phyloP scores from a whole-genome alignment of 495 filamentous ascomycete species.

The Penicillium coprophilum region DNA sequence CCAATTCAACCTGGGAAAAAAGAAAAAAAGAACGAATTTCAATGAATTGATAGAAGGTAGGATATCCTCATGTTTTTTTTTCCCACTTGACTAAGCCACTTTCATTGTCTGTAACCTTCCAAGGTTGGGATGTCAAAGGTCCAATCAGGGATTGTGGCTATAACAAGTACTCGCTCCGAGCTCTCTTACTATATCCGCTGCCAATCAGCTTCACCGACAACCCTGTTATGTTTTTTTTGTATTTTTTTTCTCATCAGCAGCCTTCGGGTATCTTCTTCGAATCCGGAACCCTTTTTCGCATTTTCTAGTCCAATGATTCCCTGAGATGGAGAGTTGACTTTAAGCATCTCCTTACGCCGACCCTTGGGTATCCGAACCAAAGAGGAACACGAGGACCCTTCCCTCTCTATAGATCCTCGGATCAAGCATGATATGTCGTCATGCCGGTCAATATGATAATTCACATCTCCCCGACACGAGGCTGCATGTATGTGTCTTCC shows the following conservation, averaged over 20 bases:
- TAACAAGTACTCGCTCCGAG: constrained; percentile 6
- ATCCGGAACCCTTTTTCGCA: not conserved
- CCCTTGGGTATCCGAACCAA: constrained; percentile 10
- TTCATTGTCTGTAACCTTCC: constrained; percentile 1
- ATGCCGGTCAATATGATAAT: constrained; percentile 11
- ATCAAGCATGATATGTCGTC: constrained; percentile 9
- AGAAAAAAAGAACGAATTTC: not conserved
- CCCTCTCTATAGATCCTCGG: constrained; percentile 2
- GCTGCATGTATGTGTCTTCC: no score
- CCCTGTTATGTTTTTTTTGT: not conserved
- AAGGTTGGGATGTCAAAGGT: constrained; percentile 1
- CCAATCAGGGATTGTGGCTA: constrained; percentile 8
- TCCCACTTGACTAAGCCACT: no score
- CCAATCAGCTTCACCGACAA: constrained; percentile 5
- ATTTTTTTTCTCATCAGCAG: not conserved
- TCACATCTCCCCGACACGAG: constrained; percentile 7
- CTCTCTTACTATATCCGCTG: constrained; percentile 4
- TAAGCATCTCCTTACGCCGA: constrained; percentile 5
- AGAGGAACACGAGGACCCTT: constrained; percentile 5
- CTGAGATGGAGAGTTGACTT: no score
- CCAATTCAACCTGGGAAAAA: constrained; percentile 10
- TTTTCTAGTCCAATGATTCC: constrained; percentile 5
- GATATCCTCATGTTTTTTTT: not conserved
- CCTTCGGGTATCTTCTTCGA: not conserved
- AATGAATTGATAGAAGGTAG: not conserved